Conservation (phyloP, 2,329 filamentous ascomycete species). For the Nemania sp. region DNA sequence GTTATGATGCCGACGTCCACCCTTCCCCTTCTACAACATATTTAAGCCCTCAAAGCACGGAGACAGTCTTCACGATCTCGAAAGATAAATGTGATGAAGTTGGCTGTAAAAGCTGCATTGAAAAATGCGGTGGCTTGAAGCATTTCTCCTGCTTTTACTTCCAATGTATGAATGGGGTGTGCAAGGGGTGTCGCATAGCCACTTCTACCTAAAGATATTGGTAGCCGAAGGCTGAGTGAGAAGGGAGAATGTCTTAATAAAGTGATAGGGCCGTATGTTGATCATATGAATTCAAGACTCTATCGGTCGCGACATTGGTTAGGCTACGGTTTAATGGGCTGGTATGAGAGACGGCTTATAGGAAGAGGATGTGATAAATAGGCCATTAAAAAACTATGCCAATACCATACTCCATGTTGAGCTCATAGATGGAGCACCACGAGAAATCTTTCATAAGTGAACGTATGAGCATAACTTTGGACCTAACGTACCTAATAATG, state of each 20-base stretch:
- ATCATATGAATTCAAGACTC: too few species aligned
- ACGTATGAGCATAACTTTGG: too few species aligned
- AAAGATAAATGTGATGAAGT: not conserved
- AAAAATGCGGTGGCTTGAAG: not conserved
- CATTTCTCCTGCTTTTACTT: not conserved
- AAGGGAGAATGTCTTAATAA: not conserved
- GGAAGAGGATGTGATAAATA: too few species aligned
- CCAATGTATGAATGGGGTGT: not conserved
- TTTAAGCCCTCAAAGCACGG: not conserved
- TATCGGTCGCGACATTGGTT: too few species aligned
- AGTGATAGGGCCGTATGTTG: not conserved
- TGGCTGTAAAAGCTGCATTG: not conserved
- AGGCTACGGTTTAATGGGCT: too few species aligned
- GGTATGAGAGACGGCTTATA: too few species aligned
- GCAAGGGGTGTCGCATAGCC: not conserved
- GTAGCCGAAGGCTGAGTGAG: not conserved
- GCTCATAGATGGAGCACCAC: too few species aligned
- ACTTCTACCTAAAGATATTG: not conserved
- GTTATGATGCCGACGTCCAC: not conserved
- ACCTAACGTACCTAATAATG: too few species aligned
- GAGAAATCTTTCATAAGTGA: too few species aligned
- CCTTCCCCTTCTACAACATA: too few species aligned
- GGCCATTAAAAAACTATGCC: too few species aligned
- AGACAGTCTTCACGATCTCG: not conserved
- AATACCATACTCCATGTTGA: too few species aligned